Base-by-base conservation (phyloP, 2,329 filamentous ascomycete species). In the Nakataea oryzae region DNA sequence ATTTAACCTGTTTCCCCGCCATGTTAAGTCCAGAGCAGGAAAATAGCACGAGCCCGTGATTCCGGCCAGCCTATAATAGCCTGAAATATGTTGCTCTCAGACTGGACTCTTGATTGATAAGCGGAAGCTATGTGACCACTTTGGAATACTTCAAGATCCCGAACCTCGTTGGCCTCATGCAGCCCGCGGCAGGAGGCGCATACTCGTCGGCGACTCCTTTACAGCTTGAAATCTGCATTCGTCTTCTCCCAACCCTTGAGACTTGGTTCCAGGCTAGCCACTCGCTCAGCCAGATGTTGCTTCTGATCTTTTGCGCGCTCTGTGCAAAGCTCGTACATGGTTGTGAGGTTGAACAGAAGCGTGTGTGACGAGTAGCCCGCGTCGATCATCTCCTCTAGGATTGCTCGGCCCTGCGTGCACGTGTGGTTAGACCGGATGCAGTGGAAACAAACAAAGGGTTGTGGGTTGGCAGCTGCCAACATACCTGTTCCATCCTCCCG, bases 311-410 rank as follows among this genome's bases (percentile, higher is more conserved):
- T 79, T 55, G 90, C 84, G 65, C 84, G 82, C 68, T 97, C 93
- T 0, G 90, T 93, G 71, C 90, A 95, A 9, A 97, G 81, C 74
- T 97, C 95, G 71, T 96, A 97, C 68, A 96, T 85, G 0, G 93
- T 97, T 13, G 87, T 86, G 14, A 99, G 75, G 71, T 97, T 97
- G 75, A 97, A 96, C 0, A 96, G 83, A 2, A 96, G 76, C 0
- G 90, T 90, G 65, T 90, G 87, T 63, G 93, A 97, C 0, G 85
- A 83, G 54, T 84, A 78, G 1, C 86, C 84, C 0, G 78, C 72
- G 3, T 84, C 79, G 0, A 92, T 78, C 13, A 96, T 75, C 0
- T 76, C 74, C 69, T 93, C 88, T 3, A 97, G 77, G 1, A 90
- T 74, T 14, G 78, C 74, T 17, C 85, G 84, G 0, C 90, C 89